A percentile compares a stretch with the other conserved stretches of the same genome.
These are phyloP conservation scores for Syzygium grande DNA, from an alignment of 345 rosid species.

Conservation along the genomic window DNA sequence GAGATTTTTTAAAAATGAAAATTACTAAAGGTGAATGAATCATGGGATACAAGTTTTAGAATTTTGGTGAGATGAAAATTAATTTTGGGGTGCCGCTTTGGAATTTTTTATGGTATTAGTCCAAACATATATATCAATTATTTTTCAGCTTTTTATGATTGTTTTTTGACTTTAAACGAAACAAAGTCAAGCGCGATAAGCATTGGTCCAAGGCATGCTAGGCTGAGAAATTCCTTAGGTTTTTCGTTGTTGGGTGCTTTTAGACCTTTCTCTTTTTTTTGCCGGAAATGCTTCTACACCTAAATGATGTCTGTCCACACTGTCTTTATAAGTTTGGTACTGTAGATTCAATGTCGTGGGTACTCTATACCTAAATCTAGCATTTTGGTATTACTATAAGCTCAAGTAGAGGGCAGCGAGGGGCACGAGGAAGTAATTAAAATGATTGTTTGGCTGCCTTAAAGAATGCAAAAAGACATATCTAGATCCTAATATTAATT, in stretches of 20 bases:
- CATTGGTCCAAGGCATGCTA: background rate
- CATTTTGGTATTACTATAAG: background rate
- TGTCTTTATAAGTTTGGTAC: background rate
- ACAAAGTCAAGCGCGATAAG: background rate
- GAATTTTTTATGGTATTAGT: background rate
- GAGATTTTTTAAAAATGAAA: background rate
- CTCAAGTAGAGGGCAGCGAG: background rate
- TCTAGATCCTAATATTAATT: background rate
- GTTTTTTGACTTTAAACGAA: background rate
- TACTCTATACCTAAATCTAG: background rate
- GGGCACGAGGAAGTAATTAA: background rate
- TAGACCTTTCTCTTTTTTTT: background rate
- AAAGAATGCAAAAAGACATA: background rate
- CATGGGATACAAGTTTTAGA: background rate
- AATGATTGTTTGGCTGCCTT: background rate
- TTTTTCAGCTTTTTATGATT: background rate
- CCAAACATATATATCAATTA: background rate
- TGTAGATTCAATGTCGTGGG: background rate
- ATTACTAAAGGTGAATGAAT: background rate
- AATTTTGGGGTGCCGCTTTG: background rate
- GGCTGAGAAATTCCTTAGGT: background rate
- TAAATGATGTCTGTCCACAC: background rate
- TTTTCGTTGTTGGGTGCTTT: background rate
- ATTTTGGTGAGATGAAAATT: background rate
- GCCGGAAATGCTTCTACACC: background rate